Evolutionary conservation across 2,329 filamentous ascomycete species (phyloP).

Genomic region (Aspergillus pseudonomiae): DNA sequence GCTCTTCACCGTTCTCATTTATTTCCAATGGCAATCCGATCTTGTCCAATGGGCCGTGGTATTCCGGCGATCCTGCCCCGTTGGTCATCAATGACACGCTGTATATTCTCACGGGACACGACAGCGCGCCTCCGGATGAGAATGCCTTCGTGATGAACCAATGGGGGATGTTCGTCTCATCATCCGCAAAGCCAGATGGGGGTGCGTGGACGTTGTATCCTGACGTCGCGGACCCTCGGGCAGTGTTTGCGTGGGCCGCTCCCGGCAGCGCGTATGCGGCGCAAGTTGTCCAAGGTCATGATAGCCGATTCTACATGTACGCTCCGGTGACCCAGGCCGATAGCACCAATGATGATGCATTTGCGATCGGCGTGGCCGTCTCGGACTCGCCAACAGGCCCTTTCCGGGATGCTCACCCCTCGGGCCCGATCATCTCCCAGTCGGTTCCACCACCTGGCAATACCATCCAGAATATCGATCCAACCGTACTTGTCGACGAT

Average conservation of each 20-base stretch:
- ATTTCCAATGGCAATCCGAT: conserved; percentile 6
- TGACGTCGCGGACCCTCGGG: neutral
- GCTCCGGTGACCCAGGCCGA: conserved; percentile 3
- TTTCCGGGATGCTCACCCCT: conserved; percentile 5
- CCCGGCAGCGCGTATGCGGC: conserved; percentile 2
- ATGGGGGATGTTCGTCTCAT: conserved; percentile 6
- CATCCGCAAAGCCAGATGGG: neutral
- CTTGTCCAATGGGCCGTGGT: conserved; percentile 4
- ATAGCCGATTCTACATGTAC: conserved; percentile 7
- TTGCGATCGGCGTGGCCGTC: conserved; percentile 6
- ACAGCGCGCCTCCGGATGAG: neutral
- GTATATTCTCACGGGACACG: conserved; percentile 7
- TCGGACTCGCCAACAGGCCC: conserved; percentile 1
- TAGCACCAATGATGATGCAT: neutral
- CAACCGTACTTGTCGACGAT: conserved; percentile 7
- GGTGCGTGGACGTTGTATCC: conserved; percentile 6
- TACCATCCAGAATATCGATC: conserved; percentile 8
- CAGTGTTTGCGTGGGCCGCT: conserved; percentile 2
- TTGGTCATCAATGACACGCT: conserved; percentile 4
- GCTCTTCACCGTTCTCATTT: conserved; percentile 4
- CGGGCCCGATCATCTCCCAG: conserved; percentile 9
- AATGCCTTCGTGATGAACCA: conserved; percentile 6
- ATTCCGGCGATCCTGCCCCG: conserved; percentile 3
- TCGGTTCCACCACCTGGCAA: conserved; percentile 2
- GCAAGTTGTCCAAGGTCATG: conserved; percentile 3